Evolutionary conservation across 352 stramenopile genomes (phyloP), one percentile per base, ranked within the genome.

Genomic region (Peronosclerospora sorghi): DNA sequence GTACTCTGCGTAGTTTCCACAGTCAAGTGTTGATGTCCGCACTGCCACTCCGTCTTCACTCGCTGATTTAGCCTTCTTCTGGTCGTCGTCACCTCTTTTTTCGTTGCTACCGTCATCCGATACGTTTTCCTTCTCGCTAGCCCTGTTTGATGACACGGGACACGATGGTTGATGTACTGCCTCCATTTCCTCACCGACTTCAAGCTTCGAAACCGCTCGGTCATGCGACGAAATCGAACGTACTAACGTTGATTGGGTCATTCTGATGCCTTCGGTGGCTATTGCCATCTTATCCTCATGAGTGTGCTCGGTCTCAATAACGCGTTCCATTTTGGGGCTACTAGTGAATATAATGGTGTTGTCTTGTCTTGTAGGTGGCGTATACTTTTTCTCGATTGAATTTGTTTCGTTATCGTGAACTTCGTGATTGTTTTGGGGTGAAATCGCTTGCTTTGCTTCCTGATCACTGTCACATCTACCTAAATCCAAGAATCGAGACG

Each of bases 1-100:
- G 43, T 73, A 76, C 37, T 76, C 40, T 18, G 40, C 26, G 21
- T 74, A 65, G 28, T 76, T 80, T 30, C 67, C 72, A 32, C 52
- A 52, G 18, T 82, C 69, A 28, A 84, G 66, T 7, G 72, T 82
- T 23, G 65, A 75, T 8, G 14, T 32, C 45, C 54, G 26, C 2
- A n/a, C 19, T 17, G 35, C 28, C 9, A 32, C 21, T n/a, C 36
- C 43, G 6, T 63, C 29, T 8, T 45, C n/a, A n/a, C n/a, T n/a
- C n/a, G n/a, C n/a, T n/a, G n/a, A n/a, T n/a, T n/a, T n/a, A n/a
- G n/a, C n/a, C n/a, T n/a, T n/a, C n/a, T n/a, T n/a, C 8, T 62
- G 19, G 5, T 54, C 48, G 20, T 45, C 41, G 2, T 50, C 46
- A 4, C 54, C 37, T n/a, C n/a, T n/a, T 14, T 65, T 27, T 2